Conservation (phyloP, 495 filamentous ascomycete genomes). For the Aspergillus olivimuriae region DNA sequence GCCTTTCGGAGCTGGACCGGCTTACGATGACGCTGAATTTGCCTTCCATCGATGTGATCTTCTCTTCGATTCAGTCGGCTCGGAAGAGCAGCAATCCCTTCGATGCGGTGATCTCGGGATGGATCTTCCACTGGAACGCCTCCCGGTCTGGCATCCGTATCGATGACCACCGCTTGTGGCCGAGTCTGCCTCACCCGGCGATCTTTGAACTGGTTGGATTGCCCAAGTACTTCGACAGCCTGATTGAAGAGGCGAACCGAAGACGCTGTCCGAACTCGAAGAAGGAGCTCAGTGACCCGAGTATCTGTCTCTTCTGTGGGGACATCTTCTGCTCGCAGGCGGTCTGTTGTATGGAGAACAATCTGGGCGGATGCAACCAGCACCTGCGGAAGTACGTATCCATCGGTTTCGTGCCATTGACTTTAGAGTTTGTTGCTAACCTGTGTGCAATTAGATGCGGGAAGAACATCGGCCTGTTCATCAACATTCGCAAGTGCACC, state of each 20-base stretch:
- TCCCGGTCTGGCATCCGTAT: slow-evolving; percentile 38
- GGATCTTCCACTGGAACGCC: slow-evolving; percentile 64
- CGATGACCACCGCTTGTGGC: slow-evolving; percentile 37
- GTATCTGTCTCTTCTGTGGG: slow-evolving; percentile 90
- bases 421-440: too few species aligned
- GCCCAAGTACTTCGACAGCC: slow-evolving; percentile 83
- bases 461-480: slow-evolving; percentile 79
- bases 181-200: slow-evolving; percentile 67
- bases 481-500: slow-evolving; percentile 93
- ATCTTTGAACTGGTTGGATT: slow-evolving; percentile 93
- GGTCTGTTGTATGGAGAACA: slow-evolving; percentile 74
- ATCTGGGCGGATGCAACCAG: slow-evolving; percentile 80
- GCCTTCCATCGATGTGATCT: slow-evolving; percentile 74
- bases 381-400: slow-evolving; percentile 83
- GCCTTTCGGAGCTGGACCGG: slow-evolving; percentile 73
- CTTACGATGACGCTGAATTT: slow-evolving; percentile 68
- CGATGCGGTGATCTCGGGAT: slow-evolving; percentile 60
- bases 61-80: slow-evolving; percentile 40
- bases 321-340: slow-evolving; percentile 94
- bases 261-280: slow-evolving; percentile 81
- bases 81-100: slow-evolving; percentile 29
- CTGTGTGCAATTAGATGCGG: slow-evolving; percentile 63
- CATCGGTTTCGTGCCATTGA: too few species aligned
- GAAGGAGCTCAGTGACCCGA: slow-evolving; percentile 83
- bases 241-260: slow-evolving; percentile 86